phyloP scores from a whole-genome alignment of 164 flowering plant species.

The Vitis riparia region DNA sequence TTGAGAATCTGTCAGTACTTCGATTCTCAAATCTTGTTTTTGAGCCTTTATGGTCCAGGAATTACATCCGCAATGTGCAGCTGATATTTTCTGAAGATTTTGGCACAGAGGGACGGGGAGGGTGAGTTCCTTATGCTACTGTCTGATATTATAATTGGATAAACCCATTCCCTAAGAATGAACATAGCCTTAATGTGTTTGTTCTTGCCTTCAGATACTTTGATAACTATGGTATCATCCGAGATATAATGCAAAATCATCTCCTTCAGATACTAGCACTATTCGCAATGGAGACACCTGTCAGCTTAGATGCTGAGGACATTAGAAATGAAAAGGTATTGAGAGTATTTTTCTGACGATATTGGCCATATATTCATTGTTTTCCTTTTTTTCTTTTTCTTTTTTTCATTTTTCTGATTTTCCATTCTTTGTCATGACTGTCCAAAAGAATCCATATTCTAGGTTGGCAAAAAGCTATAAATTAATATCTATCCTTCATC shows the following conservation, averaged over 20 bases:
- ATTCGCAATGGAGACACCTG: constrained; percentile 96
- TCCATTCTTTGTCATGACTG: not conserved
- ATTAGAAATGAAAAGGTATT: constrained; percentile 87
- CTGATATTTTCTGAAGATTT: constrained; percentile 88
- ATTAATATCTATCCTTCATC: not conserved
- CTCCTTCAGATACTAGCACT: constrained; percentile 81
- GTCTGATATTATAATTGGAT: not conserved
- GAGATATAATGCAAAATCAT: constrained; percentile 96
- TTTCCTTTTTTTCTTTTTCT: not conserved
- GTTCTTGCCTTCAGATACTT: constrained; percentile 52
- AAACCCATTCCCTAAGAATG: not conserved
- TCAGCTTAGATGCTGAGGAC: constrained; percentile 90
- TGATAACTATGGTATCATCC: constrained; percentile 76
- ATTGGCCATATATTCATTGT: not conserved
- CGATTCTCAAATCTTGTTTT: constrained; percentile 94
- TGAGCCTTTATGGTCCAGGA: constrained; percentile 85
- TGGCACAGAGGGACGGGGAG: constrained; percentile 88
- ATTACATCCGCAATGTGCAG: constrained; percentile 85
- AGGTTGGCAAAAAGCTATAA: too few species aligned
- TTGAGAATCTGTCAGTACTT: constrained; percentile 86
- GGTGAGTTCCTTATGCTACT: constrained; percentile 40
- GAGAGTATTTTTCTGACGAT: not conserved
- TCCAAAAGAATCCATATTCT: too few species aligned
- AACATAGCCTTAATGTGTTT: constrained; percentile 1
- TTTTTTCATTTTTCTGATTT: not conserved